phyloP scores from a whole-genome alignment of 306 rosid genomes.

The Arachis stenosperma region DNA sequence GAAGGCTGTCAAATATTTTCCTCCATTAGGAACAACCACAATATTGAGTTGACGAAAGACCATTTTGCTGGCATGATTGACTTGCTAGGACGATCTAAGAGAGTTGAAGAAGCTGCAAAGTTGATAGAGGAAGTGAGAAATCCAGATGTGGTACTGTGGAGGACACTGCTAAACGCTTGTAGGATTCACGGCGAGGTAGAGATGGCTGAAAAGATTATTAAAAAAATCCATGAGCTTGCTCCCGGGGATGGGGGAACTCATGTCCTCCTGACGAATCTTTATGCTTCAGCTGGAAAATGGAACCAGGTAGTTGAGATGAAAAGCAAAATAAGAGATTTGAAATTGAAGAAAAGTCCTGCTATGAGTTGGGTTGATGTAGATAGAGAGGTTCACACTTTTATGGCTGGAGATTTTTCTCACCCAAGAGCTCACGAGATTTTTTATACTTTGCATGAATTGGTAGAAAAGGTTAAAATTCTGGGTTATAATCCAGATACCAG shows the following conservation, averaged over 20 bases:
- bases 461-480: conserved; percentile 47
- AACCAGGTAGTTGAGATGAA: conserved; percentile 65
- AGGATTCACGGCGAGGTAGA: conserved; percentile 62
- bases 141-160: conserved; percentile 72
- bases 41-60: conserved; percentile 55
- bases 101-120: conserved; percentile 67
- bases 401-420: conserved; percentile 76
- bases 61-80: conserved; percentile 70
- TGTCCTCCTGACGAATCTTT: conserved; percentile 65
- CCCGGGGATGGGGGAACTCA: conserved; percentile 63
- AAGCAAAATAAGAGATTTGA: conserved; percentile 58
- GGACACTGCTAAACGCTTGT: conserved; percentile 63
- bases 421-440: conserved; percentile 53
- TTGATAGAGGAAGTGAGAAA: conserved; percentile 56
- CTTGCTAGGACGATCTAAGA: conserved; percentile 63
- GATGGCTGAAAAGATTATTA: conserved; percentile 65
- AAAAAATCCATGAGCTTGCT: conserved; percentile 52
- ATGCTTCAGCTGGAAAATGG: conserved; percentile 78
- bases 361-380: conserved; percentile 72
- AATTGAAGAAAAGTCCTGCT: conserved; percentile 64
- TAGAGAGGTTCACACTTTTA: conserved; percentile 67
- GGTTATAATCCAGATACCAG: conserved; percentile 71
- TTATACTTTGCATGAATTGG: conserved; percentile 48
- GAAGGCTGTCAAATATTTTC: conserved; percentile 66
- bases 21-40: conserved; percentile 43